phyloP scores from a whole-genome alignment of 257 asterid species.

The Henckelia pumila region DNA sequence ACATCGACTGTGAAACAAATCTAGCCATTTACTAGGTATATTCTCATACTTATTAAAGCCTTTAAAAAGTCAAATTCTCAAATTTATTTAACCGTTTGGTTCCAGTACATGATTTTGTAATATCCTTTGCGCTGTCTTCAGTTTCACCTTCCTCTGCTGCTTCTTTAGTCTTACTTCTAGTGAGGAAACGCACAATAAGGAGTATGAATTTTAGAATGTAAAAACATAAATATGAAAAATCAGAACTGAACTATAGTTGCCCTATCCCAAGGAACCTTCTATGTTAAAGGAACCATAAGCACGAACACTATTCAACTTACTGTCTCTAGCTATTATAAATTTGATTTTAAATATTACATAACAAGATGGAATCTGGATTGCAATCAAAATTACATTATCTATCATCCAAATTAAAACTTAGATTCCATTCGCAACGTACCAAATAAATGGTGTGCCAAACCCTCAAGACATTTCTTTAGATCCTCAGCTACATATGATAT shows the following conservation, averaged over 20 bases:
- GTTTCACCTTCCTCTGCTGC: neutral
- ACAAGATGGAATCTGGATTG: too few relatives aligned
- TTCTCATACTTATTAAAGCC: neutral
- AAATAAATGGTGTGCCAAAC: constrained; percentile 78
- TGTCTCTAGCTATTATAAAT: neutral
- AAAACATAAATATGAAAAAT: neutral
- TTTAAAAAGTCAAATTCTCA: neutral
- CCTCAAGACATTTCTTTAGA: constrained; percentile 93
- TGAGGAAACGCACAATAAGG: neutral
- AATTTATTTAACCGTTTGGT: too few relatives aligned
- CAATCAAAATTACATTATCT: constrained; percentile 12
- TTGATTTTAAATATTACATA: too few relatives aligned
- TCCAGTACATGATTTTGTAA: constrained; percentile 9
- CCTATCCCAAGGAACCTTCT: neutral
- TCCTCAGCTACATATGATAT: constrained; percentile 84
- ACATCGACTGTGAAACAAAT: neutral
- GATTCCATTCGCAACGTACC: constrained; percentile 34
- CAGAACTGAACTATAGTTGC: neutral
- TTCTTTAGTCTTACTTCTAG: too few relatives aligned
- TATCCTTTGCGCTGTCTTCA: constrained; percentile 8
- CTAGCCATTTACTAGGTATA: constrained; percentile 6
- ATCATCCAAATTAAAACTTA: too few relatives aligned
- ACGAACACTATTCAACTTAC: neutral
- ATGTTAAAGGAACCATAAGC: neutral
- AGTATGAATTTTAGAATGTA: neutral